phyloP scores from a whole-genome alignment of 176 grass and related monocot genomes.

The Oryza meyeriana region DNA sequence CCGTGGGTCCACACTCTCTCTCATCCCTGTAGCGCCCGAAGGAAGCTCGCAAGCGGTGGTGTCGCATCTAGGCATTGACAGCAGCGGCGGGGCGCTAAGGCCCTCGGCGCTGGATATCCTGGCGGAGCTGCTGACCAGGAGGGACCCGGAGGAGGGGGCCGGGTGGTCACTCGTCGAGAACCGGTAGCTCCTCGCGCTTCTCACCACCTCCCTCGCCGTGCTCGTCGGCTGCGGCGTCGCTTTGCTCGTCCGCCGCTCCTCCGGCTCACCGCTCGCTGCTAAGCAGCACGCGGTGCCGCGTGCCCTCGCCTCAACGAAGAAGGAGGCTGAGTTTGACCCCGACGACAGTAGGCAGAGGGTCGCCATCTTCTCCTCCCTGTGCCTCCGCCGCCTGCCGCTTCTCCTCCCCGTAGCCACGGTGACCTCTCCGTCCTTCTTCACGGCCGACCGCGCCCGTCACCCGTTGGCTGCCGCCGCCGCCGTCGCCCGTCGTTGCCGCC shows the following conservation, averaged over 20 bases:
- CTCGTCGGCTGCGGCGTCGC: slow-evolving; percentile 76
- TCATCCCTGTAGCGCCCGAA: too few relatives aligned
- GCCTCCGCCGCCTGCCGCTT: too few relatives aligned
- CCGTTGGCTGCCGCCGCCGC: too few relatives aligned
- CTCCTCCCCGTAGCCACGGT: too few relatives aligned
- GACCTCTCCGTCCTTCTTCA: too few relatives aligned
- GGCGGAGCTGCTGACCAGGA: slow-evolving; percentile 64
- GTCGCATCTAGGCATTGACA: too few relatives aligned
- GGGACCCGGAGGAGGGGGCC: not conserved
- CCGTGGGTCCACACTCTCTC: too few relatives aligned
- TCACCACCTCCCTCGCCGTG: slow-evolving; percentile 64
- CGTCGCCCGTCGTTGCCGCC: too few relatives aligned
- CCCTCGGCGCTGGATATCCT: slow-evolving; percentile 73
- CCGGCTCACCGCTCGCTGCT: not conserved
- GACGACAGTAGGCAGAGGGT: slow-evolving; percentile 70
- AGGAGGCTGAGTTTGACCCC: slow-evolving; percentile 40
- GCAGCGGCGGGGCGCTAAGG: slow-evolving; percentile 19
- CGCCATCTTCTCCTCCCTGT: slow-evolving; percentile 68
- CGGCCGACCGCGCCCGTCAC: too few relatives aligned
- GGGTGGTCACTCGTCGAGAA: slow-evolving; percentile 31
- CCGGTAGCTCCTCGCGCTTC: slow-evolving; percentile 44
- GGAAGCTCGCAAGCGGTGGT: too few relatives aligned
- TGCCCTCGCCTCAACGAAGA: not conserved
- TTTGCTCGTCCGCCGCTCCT: slow-evolving; percentile 59
- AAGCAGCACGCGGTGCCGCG: not conserved